Evolutionary conservation across 352 stramenopile species (phyloP).

Genomic region (Blastocystis sp.): DNA sequence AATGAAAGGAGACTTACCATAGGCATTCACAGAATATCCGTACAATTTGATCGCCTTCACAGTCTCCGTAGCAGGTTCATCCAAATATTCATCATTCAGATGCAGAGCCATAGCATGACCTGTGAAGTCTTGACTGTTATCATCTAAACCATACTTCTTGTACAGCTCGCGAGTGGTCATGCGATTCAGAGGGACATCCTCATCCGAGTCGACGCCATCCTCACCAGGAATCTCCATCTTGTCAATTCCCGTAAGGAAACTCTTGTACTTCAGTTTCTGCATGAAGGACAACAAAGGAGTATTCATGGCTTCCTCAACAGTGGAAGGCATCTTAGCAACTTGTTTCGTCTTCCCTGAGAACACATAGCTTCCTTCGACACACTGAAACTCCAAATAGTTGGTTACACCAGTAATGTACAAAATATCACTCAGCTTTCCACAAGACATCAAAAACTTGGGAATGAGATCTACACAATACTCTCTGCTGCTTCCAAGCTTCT

Average conservation of each 20-base stretch:
- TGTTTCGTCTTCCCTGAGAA: slow-evolving; percentile 88
- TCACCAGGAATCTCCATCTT: slow-evolving; percentile 70
- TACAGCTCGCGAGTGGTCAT: slow-evolving; percentile 97
- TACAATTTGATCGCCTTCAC: slow-evolving; percentile 95
- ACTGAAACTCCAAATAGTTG: slow-evolving; percentile 98
- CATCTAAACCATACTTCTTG: slow-evolving; percentile 92
- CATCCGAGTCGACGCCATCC: slow-evolving; percentile 68
- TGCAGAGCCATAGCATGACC: slow-evolving; percentile 96
- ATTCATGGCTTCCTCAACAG: slow-evolving; percentile 89
- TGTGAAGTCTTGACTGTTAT: slow-evolving; percentile 98
- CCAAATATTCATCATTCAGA: slow-evolving; percentile 78
- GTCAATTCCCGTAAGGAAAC: slow-evolving; percentile 92
- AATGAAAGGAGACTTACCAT: slow-evolving; percentile 90
- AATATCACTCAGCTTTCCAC: slow-evolving; percentile 98
- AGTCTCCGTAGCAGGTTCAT: slow-evolving; percentile 84
- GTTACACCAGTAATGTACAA: slow-evolving; percentile 94
- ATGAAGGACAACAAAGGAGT: slow-evolving; percentile 97
- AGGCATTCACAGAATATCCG: slow-evolving; percentile 91
- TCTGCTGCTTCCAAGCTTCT: slow-evolving; percentile 87
- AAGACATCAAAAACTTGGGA: slow-evolving; percentile 99
- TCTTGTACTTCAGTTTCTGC: slow-evolving; percentile 97
- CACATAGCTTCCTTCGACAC: slow-evolving; percentile 96
- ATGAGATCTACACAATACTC: slow-evolving; percentile 99
- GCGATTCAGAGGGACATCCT: slow-evolving; percentile 76
- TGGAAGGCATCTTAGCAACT: slow-evolving; percentile 83